These are phyloP conservation scores for Xerocomus minutiporus DNA, from an alignment of 1,284 basidiomycete species.

Conservation along the genomic window DNA sequence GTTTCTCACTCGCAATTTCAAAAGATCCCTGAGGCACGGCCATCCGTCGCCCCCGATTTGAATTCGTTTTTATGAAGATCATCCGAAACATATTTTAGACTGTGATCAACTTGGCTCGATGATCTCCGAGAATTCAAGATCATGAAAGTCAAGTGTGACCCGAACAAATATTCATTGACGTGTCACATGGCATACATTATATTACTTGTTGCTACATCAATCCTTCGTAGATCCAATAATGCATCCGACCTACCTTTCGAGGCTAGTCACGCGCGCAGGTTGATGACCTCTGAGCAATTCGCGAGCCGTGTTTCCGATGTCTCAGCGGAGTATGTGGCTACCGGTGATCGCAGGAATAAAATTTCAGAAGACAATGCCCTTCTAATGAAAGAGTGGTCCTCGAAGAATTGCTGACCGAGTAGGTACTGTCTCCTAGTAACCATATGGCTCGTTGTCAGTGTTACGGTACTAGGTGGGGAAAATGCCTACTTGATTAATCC, in stretches of 20 bases:
- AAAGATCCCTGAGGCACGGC: neutral
- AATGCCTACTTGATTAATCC: neutral
- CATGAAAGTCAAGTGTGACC: neutral
- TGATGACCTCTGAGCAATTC: neutral
- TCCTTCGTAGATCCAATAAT: neutral
- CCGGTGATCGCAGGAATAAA: constrained; percentile 3
- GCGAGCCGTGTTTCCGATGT: neutral
- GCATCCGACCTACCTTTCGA: neutral
- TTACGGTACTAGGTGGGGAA: neutral
- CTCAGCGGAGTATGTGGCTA: neutral
- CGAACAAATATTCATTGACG: neutral
- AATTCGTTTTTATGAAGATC: neutral
- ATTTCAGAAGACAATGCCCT: neutral
- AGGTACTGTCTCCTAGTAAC: constrained; percentile 6
- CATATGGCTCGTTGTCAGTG: neutral
- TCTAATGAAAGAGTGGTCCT: neutral
- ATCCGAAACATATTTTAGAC: constrained; percentile 1
- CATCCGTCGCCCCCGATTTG: neutral
- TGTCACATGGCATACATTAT: neutral
- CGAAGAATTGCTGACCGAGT: neutral
- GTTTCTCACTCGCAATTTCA: constrained; percentile 8
- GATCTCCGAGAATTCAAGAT: neutral
- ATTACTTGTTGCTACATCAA: too few species aligned
- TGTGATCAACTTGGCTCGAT: too few species aligned
- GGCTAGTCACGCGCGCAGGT: too few species aligned